Evolutionary conservation across 163 green algal species (phyloP), one percentile per base, ranked within the genome.

Genomic region (Volvox carteri): DNA sequence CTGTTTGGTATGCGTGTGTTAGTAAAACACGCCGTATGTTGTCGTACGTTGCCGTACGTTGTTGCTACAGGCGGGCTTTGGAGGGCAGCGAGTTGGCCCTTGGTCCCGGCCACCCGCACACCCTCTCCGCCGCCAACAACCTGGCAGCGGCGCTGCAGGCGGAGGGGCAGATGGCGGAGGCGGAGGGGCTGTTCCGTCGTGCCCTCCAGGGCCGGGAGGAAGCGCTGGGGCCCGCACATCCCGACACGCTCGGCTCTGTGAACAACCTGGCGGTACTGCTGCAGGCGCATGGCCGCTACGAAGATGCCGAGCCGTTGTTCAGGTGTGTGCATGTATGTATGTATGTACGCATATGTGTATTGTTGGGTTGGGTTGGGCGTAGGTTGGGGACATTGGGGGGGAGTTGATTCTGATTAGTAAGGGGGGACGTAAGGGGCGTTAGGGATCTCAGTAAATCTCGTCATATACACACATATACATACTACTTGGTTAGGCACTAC

Each of bases 261-360:
- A 86, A 86, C 78, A 86, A 86, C 78, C 78, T 86, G 37, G 78
- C 78, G 54, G 78, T 74, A 58, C 56, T 86, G 56, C 78, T 76
- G 78, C 78, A 86, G 78, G 12, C 25, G 56, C 78, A 39, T 1
- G 78, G 56, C 1, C 37, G 41, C 12, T 67, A 86, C 78, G 78
- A 19, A 37, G 78, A 56, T 7, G 78, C 78, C 39, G 78, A 86
- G 78, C 56, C 56, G 18, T 41, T 86, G 78, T 86, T 86, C 56
- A 86, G 78, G 78, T 75, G 39, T 5, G 78, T 65, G n/a, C n/a
- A n/a, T n/a, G n/a, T n/a, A n/a, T n/a, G n/a, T n/a, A n/a, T n/a
- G n/a, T n/a, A n/a, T n/a, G n/a, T n/a, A n/a, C n/a, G n/a, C n/a
- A n/a, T 65, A 5, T 65, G 54, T 58, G 54, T 65, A 4, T 65